Conservation (phyloP, 805 yeast genomes). For the Candida alai region DNA sequence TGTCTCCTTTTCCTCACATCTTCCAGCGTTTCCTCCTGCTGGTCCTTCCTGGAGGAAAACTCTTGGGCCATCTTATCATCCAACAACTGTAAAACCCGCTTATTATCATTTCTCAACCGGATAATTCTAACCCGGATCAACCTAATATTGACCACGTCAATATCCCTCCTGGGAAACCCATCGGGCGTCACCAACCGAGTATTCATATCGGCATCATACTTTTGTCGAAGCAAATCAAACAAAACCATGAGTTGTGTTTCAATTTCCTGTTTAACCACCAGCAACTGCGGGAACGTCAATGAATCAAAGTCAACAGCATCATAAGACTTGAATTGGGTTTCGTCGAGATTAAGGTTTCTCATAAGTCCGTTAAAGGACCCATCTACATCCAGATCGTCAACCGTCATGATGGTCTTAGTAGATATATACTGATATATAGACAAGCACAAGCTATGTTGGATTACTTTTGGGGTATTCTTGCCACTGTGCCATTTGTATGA, state of each 20-base stretch:
- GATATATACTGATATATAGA: too few relatives aligned
- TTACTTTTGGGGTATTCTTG: too few relatives aligned
- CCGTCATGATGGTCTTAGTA: conserved; percentile 8
- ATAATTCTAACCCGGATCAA: conserved; percentile 60
- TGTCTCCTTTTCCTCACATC: neutral
- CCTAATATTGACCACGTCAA: conserved; percentile 70
- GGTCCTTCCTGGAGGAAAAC: conserved; percentile 20
- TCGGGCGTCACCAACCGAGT: conserved; percentile 63
- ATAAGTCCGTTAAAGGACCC: conserved; percentile 24
- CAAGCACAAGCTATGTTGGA: too few relatives aligned
- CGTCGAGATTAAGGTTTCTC: conserved; percentile 24
- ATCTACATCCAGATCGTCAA: conserved; percentile 12
- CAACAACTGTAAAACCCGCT: conserved; percentile 43
- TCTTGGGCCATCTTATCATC: conserved; percentile 45
- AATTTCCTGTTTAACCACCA: conserved; percentile 14
- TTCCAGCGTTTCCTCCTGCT: neutral
- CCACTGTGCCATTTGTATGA: too few relatives aligned
- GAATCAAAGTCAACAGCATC: conserved; percentile 15
- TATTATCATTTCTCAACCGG: conserved; percentile 67
- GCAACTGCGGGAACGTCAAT: conserved; percentile 13
- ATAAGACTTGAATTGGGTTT: conserved; percentile 18
- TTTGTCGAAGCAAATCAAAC: conserved; percentile 38
- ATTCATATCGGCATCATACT: conserved; percentile 55
- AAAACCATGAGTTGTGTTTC: conserved; percentile 28
- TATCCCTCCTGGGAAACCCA: conserved; percentile 83